Percentiles rank a stretch among this genome's conserved stretches.
phyloP scores from a whole-genome alignment of 306 rosid genomes.

The Medicago ruthenica region DNA sequence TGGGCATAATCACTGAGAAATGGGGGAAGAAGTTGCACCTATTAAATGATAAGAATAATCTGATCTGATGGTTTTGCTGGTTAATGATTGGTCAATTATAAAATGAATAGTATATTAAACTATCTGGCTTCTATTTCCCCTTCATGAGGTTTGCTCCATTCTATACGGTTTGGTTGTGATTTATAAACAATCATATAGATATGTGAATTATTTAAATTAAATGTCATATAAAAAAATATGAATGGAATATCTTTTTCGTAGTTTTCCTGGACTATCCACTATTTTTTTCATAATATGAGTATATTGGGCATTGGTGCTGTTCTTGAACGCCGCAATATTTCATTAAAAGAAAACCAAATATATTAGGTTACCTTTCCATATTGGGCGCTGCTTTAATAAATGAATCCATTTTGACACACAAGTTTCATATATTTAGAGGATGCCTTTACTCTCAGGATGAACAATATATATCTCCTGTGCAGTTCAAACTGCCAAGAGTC shows the following conservation, averaged over 20 bases:
- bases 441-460: conserved; percentile 11
- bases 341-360: too few species aligned
- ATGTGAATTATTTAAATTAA: conserved; percentile 16
- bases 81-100: conserved; percentile 18
- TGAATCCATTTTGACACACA: conserved; percentile 7
- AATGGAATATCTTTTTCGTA: neutral
- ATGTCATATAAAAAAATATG: neutral
- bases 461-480: conserved; percentile 12
- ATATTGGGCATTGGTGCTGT: too few species aligned
- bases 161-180: too few species aligned
- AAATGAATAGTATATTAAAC: conserved; percentile 20
- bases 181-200: conserved; percentile 16
- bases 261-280: conserved; percentile 21
- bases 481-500: neutral
- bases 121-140: conserved; percentile 29
- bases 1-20: too few species aligned
- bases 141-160: too few species aligned
- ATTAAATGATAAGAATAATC: too few species aligned
- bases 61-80: too few species aligned
- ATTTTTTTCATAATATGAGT: conserved; percentile 4
- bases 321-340: too few species aligned
- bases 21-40: too few species aligned
- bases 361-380: conserved; percentile 20
- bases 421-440: conserved; percentile 4
- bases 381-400: conserved; percentile 13